Evolutionary conservation across 805 yeast species (phyloP).

Genomic region (Lachancea cidri): DNA sequence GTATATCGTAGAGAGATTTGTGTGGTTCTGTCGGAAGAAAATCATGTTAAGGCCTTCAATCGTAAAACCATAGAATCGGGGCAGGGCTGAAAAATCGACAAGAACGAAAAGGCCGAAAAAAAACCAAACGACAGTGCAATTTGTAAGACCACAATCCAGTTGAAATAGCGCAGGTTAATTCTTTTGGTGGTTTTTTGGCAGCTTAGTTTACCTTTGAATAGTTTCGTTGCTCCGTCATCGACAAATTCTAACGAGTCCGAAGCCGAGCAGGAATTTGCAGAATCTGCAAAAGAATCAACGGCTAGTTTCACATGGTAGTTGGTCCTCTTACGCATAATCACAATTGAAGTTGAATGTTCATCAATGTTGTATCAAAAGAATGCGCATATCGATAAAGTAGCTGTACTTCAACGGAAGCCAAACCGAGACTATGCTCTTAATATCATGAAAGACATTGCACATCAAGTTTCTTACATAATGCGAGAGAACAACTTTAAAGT

Average conservation of each 20-base stretch:
- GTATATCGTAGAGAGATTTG: not conserved
- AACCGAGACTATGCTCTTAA: constrained; percentile 48
- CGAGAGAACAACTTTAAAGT: constrained; percentile 61
- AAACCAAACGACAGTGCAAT: not conserved
- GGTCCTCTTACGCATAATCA: too few species aligned
- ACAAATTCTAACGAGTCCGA: too few species aligned
- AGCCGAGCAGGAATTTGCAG: too few species aligned
- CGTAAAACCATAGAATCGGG: not conserved
- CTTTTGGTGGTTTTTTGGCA: too few species aligned
- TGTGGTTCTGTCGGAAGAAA: not conserved
- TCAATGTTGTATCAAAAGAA: constrained; percentile 14
- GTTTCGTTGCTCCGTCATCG: too few species aligned
- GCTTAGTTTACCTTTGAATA: too few species aligned
- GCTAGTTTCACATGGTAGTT: not conserved
- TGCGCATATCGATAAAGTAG: constrained; percentile 30
- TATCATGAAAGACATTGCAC: constrained; percentile 63
- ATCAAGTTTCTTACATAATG: constrained; percentile 73
- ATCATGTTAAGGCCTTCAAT: not conserved
- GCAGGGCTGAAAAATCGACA: not conserved
- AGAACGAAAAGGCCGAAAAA: not conserved
- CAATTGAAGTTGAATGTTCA: too few species aligned
- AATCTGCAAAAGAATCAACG: too few species aligned
- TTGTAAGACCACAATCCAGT: too few species aligned
- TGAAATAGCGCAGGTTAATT: too few species aligned
- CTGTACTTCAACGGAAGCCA: constrained; percentile 47